phyloP scores from a whole-genome alignment of 176 grass and related monocot genomes.

The Guadua angustifolia region DNA sequence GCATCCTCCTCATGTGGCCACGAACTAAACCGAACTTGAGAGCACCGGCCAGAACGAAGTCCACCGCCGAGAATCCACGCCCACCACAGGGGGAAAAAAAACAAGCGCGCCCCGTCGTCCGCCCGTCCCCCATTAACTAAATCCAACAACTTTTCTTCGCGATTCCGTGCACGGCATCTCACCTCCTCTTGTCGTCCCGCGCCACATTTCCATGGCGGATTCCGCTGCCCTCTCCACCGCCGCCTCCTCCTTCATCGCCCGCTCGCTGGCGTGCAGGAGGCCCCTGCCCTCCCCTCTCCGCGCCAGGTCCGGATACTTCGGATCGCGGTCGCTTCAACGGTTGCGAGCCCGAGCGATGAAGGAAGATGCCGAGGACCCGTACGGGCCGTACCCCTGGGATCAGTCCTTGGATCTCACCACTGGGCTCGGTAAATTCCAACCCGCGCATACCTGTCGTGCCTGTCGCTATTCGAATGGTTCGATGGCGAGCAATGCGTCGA shows the following conservation, averaged over 20 bases:
- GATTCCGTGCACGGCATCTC: conserved; percentile 17
- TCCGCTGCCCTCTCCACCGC: conserved; percentile 55
- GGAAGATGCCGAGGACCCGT: conserved; percentile 68
- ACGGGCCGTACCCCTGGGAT: conserved; percentile 94
- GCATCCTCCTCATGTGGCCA: neutral
- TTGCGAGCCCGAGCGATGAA: conserved; percentile 55
- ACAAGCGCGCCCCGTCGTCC: conserved; percentile 2
- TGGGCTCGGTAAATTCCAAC: conserved; percentile 30
- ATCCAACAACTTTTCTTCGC: neutral
- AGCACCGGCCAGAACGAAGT: conserved; percentile 14
- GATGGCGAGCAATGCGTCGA: neutral
- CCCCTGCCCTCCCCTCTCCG: conserved; percentile 43
- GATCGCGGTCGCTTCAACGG: conserved; percentile 23
- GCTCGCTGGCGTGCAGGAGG: conserved; percentile 48
- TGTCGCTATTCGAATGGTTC: neutral
- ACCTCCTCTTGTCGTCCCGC: neutral
- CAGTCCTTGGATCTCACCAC: conserved; percentile 56
- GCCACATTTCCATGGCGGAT: conserved; percentile 53
- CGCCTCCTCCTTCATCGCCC: conserved; percentile 40
- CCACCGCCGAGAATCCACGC: conserved; percentile 38
- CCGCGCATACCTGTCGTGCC: neutral
- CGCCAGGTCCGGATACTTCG: conserved; percentile 22
- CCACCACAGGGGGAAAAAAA: conserved; percentile 35
- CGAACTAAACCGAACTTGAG: neutral
- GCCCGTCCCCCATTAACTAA: conserved; percentile 4